Evolutionary conservation across 2,329 filamentous ascomycete species (phyloP).

Genomic region (Akanthomyces uredinophilus): DNA sequence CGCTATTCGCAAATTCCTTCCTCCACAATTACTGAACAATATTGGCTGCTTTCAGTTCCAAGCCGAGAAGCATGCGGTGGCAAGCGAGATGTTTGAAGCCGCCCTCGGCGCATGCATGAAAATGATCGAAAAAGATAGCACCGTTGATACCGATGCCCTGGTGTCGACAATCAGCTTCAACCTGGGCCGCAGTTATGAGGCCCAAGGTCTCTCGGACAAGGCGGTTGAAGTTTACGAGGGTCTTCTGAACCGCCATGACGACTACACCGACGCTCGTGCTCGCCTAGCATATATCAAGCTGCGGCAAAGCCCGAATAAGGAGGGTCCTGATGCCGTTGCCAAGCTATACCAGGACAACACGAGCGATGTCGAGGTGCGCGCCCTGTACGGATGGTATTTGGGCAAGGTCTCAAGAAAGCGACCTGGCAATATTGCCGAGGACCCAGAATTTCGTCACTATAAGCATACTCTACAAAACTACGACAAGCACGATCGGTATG

Average conservation of each 20-base stretch:
- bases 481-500: conserved; percentile 98
- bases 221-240: conserved; percentile 86
- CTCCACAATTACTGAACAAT: conserved; percentile 92
- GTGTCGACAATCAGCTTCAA: conserved; percentile 98
- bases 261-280: conserved; percentile 88
- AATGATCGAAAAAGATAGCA: conserved; percentile 68
- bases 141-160: conserved; percentile 80
- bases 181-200: conserved; percentile 87
- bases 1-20: conserved; percentile 69
- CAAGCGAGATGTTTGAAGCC: conserved; percentile 86
- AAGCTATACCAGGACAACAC: conserved; percentile 82
- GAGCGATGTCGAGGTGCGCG: conserved; percentile 82
- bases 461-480: conserved; percentile 92
- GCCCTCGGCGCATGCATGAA: conserved; percentile 83
- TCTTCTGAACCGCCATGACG: conserved; percentile 74
- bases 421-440: conserved; percentile 74
- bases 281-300: conserved; percentile 87
- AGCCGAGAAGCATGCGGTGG: conserved; percentile 71
- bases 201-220: conserved; percentile 71
- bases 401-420: conserved; percentile 80
- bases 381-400: conserved; percentile 92
- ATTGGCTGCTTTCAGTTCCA: conserved; percentile 96
- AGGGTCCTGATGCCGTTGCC: conserved; percentile 79
- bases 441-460: conserved; percentile 88
- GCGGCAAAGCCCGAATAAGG: conserved; percentile 72